A percentile compares a stretch with the other conserved stretches of the same genome.
Conservation (phyloP, 2,329 filamentous ascomycete species). For the Aspergillus pseudoterreus region DNA sequence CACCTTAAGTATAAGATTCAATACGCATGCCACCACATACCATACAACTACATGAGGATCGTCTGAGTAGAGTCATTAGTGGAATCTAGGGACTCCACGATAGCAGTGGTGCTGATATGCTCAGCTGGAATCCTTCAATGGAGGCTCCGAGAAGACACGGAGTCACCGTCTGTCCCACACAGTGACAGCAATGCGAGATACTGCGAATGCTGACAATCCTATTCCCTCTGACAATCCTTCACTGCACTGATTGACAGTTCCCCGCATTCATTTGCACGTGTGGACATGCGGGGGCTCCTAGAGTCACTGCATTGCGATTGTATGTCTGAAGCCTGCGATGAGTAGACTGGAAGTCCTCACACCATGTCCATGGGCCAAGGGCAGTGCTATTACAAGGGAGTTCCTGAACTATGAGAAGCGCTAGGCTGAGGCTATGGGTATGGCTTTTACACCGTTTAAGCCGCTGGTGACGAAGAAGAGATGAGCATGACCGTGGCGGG, state of each 20-base stretch:
- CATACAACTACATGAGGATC: too few species aligned
- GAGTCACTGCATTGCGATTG: background rate
- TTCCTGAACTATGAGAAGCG: conserved; percentile 2
- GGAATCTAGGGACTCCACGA: background rate
- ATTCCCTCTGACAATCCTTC: background rate
- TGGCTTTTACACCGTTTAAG: background rate
- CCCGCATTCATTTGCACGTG: background rate
- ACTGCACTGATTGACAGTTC: background rate
- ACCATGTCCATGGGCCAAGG: background rate
- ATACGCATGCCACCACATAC: too few species aligned
- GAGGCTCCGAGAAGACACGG: too few species aligned
- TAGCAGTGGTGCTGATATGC: background rate
- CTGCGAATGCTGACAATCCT: too few species aligned
- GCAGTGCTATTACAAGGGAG: background rate
- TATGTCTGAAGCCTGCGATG: too few species aligned
- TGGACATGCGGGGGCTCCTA: background rate
- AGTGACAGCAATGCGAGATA: too few species aligned
- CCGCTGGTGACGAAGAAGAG: conserved; percentile 1
- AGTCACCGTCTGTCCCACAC: too few species aligned
- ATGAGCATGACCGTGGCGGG: conserved; percentile 1
- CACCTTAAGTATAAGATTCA: too few species aligned
- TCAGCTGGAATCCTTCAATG: too few species aligned
- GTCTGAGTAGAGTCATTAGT: background rate
- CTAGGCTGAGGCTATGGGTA: conserved; percentile 1
- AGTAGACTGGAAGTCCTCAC: too few species aligned